Base-by-base conservation (phyloP, 2,329 filamentous ascomycete genomes). In the Aspergillus arachidicola region DNA sequence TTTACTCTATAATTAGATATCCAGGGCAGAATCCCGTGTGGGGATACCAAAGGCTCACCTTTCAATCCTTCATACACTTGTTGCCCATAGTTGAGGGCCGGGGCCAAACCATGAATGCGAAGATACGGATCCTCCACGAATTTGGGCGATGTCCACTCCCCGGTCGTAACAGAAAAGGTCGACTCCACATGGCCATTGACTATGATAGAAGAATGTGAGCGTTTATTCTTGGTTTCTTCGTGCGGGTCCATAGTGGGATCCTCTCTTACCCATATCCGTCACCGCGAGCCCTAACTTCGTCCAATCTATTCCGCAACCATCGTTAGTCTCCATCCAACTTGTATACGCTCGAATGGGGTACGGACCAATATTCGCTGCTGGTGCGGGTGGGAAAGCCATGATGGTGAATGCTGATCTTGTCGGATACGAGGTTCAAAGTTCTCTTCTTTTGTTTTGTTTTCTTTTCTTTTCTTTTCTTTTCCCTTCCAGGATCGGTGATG, bases 31-130 rank as follows among this genome's bases (percentile, higher is more conserved):
- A 19, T 34, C 6, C 10, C 3, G 23, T 57, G n/a, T 11, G 16
- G 54, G 19, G 23, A 48, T 6, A 50, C 6, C 12, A 19, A 41
- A 23, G 28, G 45, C 48, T 16, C 63, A 68, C 68, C 68, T 63
- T 85, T 85, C 69, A 85, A 75, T 19, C 84, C 83, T 71, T 86
- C 84, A 73, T 84, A 86, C 71, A 82, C 84, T 72, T 85, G 83
- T 16, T 85, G 83, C 19, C 68, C 81, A 67, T 86, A 86, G 74
- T 86, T 85, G 32, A 86, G 76, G 30, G 78, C 84, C 6, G 84
- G 83, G 2, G 83, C 82, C 78, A 86, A 84, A 65, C 83, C 84
- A 66, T 85, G 84, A 61, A 86, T 79, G 56, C 81, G 79, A 28
- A 86, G 78, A 71, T 76, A 85, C 1, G 84, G 84, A 59, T 84